Percentiles rank a stretch among this genome's conserved stretches.
Conservation (phyloP, 139 green algal species). For the Klebsormidium nitens region DNA sequence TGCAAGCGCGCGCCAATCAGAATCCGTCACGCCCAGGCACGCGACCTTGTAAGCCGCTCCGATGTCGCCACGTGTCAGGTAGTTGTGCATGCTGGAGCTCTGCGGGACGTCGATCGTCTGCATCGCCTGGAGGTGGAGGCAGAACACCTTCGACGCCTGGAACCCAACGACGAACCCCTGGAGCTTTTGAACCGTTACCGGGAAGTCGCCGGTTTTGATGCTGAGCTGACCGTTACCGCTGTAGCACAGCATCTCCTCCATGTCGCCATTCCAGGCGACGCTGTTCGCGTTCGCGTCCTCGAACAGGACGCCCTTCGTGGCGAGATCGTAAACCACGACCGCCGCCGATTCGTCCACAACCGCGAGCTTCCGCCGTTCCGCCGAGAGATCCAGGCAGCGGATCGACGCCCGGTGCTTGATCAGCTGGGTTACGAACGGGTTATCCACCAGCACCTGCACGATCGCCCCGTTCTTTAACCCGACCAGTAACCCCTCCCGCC, state of each 20-base stretch:
- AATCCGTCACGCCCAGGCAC: conserved; percentile 73
- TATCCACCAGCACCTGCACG: conserved; percentile 72
- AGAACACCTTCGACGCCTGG: conserved; percentile 74
- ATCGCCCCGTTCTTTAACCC: conserved; percentile 63
- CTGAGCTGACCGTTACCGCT: conserved; percentile 62
- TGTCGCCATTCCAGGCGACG: conserved; percentile 74
- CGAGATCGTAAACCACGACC: conserved; percentile 67
- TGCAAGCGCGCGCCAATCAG: conserved; percentile 66
- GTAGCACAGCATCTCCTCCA: conserved; percentile 82
- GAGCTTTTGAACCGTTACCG: conserved; percentile 68
- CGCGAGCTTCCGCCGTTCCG: conserved; percentile 58
- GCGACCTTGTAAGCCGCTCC: conserved; percentile 58
- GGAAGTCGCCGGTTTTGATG: conserved; percentile 74
- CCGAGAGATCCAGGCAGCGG: conserved; percentile 49
- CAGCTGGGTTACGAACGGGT: conserved; percentile 67
- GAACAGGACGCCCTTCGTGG: conserved; percentile 62
- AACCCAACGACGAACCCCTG: conserved; percentile 69
- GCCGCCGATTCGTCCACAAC: conserved; percentile 69
- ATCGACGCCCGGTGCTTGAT: conserved; percentile 62
- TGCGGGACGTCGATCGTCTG: conserved; percentile 74
- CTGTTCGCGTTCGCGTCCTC: conserved; percentile 65
- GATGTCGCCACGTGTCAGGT: conserved; percentile 53
- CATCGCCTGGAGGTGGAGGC: conserved; percentile 69
- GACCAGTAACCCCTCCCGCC: conserved; percentile 67
- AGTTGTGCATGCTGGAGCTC: conserved; percentile 58